Percentiles rank a stretch among this genome's conserved stretches.
Conservation (phyloP, 2,329 filamentous ascomycete species). For the Talaromyces funiculosus region DNA sequence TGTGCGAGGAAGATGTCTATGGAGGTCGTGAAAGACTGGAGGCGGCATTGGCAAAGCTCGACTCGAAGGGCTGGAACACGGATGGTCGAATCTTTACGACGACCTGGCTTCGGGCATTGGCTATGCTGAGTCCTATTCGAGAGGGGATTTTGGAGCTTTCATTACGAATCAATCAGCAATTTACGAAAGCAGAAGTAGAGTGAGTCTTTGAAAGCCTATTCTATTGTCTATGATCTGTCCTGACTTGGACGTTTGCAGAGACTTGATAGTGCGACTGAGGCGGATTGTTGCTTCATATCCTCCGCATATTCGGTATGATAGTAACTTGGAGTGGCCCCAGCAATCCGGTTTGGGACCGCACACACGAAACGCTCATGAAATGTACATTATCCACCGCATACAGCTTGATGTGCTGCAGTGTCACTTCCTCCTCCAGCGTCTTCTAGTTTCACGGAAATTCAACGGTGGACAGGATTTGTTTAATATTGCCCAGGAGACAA, state of each 20-base stretch:
- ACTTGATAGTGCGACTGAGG: not conserved
- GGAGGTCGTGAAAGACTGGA: not conserved
- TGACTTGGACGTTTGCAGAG: not conserved
- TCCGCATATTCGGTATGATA: not conserved
- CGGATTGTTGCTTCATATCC: constrained; percentile 2
- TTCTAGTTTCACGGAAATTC: not conserved
- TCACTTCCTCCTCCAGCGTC: not conserved
- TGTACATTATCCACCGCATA: not conserved
- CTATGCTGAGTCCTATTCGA: constrained; percentile 3
- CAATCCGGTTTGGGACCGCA: not conserved
- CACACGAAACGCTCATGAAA: not conserved
- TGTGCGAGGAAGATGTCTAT: not conserved
- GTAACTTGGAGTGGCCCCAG: not conserved
- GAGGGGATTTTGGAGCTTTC: constrained; percentile 8
- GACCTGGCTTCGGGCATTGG: not conserved
- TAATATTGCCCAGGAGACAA: not conserved
- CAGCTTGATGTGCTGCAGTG: not conserved
- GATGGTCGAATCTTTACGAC: not conserved
- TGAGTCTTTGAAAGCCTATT: not conserved
- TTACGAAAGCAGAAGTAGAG: not conserved
- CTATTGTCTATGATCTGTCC: not conserved
- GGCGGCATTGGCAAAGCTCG: not conserved
- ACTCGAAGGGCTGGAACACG: constrained; percentile 6
- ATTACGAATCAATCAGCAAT: not conserved
- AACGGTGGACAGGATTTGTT: not conserved